Evolutionary conservation across 2,329 filamentous ascomycete species (phyloP), one percentile per base, ranked within the genome.

Genomic region (Xylaria multiplex): DNA sequence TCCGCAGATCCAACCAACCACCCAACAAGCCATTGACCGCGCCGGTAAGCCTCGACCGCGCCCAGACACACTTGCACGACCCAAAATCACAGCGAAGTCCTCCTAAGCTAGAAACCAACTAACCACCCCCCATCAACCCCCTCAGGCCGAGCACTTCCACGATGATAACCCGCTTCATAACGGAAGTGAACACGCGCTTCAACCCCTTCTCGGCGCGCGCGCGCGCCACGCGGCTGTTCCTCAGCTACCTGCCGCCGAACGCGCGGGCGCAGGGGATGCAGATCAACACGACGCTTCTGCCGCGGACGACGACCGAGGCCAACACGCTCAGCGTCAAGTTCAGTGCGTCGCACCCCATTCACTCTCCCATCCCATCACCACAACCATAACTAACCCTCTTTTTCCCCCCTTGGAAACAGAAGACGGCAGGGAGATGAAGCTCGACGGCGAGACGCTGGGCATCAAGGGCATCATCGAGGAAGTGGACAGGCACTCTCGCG

Each of bases 391-490:
- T 13, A 13, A 4, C 27, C 45, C 19, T 42, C 35, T 40, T n/a
- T 37, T n/a, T 5, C 27, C 27, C 27, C 27, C 27, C 5, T 27
- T 19, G 19, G 5, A 27, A 13, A 40, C 24, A 96, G 93, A 97
- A 85, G 96, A 97, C 77, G 96, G 96, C 73, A 97, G 95, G 82
- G 90, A 96, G 75, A 88, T 98, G 82, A 88, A 88, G 40, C 86
- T 98, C 45, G 90, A 97, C 77, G 86, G 93, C 71, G 89, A 92
- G 72, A 91, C 90, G 79, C 84, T 94, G 81, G 91, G 90, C 72
- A 94, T 98, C 77, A 92, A 92, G 77, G 91, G 93, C 75, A 87
- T 98, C 22, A 85, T 95, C 64, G 92, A 93, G 78, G 93, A 98
- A 80, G 89, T 97, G 50, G 92, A 97, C 78, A 86, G 96, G 74